These are phyloP conservation scores for Phytophthora pisi DNA, from an alignment of 352 stramenopile genomes.

Conservation along the genomic window DNA sequence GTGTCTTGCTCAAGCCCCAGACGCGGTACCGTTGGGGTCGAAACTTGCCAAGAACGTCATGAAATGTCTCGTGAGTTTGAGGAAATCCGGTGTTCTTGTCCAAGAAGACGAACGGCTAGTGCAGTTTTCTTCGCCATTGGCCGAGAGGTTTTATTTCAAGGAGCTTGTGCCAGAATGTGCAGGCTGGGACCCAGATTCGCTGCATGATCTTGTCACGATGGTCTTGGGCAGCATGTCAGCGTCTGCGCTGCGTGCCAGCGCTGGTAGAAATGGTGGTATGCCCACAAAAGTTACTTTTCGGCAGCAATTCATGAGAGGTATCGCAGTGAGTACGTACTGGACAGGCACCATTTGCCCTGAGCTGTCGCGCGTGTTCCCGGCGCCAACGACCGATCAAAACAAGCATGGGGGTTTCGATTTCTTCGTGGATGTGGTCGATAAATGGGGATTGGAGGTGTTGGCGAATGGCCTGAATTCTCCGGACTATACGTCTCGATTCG, in stretches of 20 bases:
- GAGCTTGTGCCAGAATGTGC: too few relatives aligned
- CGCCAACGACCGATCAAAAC: background rate
- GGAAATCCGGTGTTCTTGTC: background rate
- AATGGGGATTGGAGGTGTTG: background rate
- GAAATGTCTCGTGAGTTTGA: background rate
- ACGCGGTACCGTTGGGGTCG: background rate
- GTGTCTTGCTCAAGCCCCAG: background rate
- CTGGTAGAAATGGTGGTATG: background rate
- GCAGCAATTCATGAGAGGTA: background rate
- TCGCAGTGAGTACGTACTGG: background rate
- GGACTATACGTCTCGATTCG: background rate
- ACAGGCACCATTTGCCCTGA: too few relatives aligned
- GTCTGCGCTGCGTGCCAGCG: background rate
- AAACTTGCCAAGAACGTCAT: background rate
- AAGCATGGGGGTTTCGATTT: background rate
- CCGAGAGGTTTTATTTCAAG: background rate
- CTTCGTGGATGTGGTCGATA: background rate
- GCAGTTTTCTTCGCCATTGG: background rate
- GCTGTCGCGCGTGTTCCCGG: background rate
- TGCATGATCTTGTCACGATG: background rate
- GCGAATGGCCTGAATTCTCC: background rate
- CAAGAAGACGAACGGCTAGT: background rate
- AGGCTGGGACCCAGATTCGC: background rate
- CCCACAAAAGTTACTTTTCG: background rate
- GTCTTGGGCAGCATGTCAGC: background rate